These are phyloP conservation scores for Gaertneriomyces semiglobifer DNA, from an alignment of 192 early-diverging fungal species.

Conservation along the genomic window DNA sequence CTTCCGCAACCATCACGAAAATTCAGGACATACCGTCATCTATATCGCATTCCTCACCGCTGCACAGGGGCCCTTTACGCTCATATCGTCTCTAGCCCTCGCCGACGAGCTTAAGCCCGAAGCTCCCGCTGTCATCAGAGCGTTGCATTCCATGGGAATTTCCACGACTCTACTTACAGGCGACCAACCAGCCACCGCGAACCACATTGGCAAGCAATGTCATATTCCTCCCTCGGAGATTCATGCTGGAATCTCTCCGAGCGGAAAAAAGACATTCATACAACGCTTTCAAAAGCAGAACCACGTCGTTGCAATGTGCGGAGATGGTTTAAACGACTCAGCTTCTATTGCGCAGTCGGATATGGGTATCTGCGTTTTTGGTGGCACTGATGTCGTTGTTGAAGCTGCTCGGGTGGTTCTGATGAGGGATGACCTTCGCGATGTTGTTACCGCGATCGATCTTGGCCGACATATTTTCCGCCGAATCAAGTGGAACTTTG, in stretches of 20 bases:
- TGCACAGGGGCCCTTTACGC: constrained; percentile 56
- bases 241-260: constrained; percentile 85
- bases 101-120: constrained; percentile 83
- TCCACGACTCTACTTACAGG: constrained; percentile 90
- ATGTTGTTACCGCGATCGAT: constrained; percentile 84
- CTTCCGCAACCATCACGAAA: constrained; percentile 49
- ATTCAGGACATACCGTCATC: constrained; percentile 73
- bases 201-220: constrained; percentile 74
- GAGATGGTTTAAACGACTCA: constrained; percentile 96
- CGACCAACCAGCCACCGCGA: constrained; percentile 82
- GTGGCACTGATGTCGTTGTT: constrained; percentile 93
- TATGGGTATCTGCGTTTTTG: constrained; percentile 83
- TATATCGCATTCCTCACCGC: constrained; percentile 55
- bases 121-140: constrained; percentile 62
- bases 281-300: constrained; percentile 60
- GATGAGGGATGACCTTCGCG: constrained; percentile 81
- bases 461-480: constrained; percentile 79
- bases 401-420: constrained; percentile 91
- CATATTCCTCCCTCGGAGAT: constrained; percentile 71
- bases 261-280: constrained; percentile 82
- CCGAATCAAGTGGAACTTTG: constrained; percentile 80
- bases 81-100: constrained; percentile 57
- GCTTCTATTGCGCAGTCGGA: constrained; percentile 82
- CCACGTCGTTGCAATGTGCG: constrained; percentile 81
- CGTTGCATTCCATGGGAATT: constrained; percentile 71